phyloP scores from a whole-genome alignment of 352 stramenopile species.

The Pythium volutum region DNA sequence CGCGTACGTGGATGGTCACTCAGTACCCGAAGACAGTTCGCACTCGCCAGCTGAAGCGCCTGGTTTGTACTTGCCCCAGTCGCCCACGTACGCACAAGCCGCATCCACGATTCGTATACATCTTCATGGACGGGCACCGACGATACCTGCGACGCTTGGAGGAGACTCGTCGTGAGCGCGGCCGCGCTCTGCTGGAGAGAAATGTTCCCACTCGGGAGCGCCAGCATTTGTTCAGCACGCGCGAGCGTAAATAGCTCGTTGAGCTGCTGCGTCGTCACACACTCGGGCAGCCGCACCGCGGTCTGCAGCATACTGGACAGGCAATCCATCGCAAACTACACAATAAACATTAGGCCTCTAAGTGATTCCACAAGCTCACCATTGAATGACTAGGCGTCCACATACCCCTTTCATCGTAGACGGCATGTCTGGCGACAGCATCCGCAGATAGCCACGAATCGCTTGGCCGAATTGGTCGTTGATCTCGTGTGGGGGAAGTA shows the following conservation, averaged over 20 bases:
- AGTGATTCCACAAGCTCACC: background rate
- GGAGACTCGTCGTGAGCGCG: conserved; percentile 38
- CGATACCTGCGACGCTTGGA: conserved; percentile 41
- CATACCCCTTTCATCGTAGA: conserved; percentile 39
- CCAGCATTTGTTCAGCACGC: conserved; percentile 37
- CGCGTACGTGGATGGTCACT: conserved; percentile 45
- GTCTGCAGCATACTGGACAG: conserved; percentile 29
- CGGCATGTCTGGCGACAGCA: conserved; percentile 61
- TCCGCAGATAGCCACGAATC: conserved; percentile 28
- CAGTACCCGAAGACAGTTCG: conserved; percentile 52
- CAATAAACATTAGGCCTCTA: background rate
- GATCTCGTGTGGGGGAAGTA: conserved; percentile 2
- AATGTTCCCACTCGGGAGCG: conserved; percentile 32
- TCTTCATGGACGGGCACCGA: conserved; percentile 30
- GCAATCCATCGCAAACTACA: conserved; percentile 19
- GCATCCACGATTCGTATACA: conserved; percentile 64
- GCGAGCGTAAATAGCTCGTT: conserved; percentile 34
- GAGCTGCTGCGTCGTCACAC: conserved; percentile 23
- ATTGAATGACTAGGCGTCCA: background rate
- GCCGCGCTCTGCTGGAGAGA: conserved; percentile 48
- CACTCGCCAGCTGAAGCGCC: conserved; percentile 37
- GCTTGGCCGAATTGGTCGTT: background rate
- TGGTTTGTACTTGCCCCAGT: background rate
- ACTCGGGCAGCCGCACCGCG: conserved; percentile 24
- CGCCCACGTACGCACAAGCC: conserved; percentile 50